Percentiles rank a stretch among this genome's conserved stretches.
These are phyloP conservation scores for Capsicum pubescens DNA, from an alignment of 257 asterid species.

Conservation along the genomic window DNA sequence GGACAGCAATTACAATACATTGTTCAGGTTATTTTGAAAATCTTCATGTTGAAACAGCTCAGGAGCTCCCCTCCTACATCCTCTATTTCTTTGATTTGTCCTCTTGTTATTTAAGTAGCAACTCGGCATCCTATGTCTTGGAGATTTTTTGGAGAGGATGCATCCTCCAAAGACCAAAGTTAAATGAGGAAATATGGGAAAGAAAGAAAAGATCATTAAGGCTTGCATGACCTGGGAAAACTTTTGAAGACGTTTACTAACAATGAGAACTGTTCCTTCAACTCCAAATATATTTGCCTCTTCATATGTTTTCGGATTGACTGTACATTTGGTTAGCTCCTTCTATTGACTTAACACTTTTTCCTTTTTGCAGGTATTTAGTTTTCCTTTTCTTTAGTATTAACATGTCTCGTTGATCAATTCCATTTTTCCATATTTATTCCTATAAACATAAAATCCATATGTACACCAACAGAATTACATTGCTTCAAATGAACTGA, in stretches of 20 bases:
- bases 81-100: conserved; percentile 1
- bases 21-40: neutral
- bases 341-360: neutral
- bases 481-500: conserved; percentile 26
- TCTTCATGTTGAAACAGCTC: neutral
- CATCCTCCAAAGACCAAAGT: neutral
- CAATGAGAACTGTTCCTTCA: neutral
- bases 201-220: conserved; percentile 22
- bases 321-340: neutral
- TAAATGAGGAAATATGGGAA: neutral
- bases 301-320: neutral
- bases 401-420: neutral
- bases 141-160: neutral
- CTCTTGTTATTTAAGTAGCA: neutral
- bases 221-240: neutral
- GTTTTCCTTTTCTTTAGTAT: neutral
- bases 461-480: neutral
- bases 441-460: conserved; percentile 6
- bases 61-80: neutral
- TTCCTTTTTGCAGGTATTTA: neutral
- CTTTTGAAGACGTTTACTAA: neutral
- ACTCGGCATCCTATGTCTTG: neutral
- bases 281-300: neutral
- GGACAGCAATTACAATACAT: neutral
- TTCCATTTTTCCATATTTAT: neutral